Conservation (phyloP, 306 rosid genomes). For the Carpinus fangiana region DNA sequence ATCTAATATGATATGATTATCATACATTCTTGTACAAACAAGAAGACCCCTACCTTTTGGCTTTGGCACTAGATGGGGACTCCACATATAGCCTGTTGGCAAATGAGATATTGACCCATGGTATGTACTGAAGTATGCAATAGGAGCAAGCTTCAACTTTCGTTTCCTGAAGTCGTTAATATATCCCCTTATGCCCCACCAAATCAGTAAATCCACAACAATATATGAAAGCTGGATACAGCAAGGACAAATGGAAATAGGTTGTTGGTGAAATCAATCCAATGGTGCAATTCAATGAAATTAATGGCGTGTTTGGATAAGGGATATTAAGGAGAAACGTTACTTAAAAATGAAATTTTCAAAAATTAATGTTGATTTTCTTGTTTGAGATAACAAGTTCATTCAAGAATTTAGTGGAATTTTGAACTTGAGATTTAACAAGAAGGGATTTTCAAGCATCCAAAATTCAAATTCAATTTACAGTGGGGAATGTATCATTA, state of each 20-base stretch:
- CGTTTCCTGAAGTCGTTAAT: conserved; percentile 87
- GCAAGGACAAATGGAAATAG: conserved; percentile 38
- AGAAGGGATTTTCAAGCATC: too few species aligned
- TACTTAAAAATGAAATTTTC: too few species aligned
- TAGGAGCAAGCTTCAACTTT: conserved; percentile 84
- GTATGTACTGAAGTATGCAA: conserved; percentile 92
- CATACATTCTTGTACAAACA: background rate
- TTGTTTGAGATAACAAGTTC: background rate
- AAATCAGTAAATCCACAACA: conserved; percentile 82
- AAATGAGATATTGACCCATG: conserved; percentile 95
- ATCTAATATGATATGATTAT: background rate
- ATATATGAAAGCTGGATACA: conserved; percentile 77
- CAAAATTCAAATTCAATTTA: too few species aligned
- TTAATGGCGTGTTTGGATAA: background rate
- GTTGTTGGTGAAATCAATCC: conserved; percentile 21
- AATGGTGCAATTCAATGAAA: conserved; percentile 10
- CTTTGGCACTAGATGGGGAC: conserved; percentile 92
- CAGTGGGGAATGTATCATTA: too few species aligned
- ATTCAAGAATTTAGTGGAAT: background rate
- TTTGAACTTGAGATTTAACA: background rate
- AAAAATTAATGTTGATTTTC: background rate
- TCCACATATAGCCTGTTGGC: conserved; percentile 97
- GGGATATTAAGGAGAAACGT: background rate
- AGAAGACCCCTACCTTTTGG: conserved; percentile 64
- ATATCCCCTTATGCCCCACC: conserved; percentile 94